Conservation (phyloP, 2,329 filamentous ascomycete species). For the Nigrospora sphaerica region DNA sequence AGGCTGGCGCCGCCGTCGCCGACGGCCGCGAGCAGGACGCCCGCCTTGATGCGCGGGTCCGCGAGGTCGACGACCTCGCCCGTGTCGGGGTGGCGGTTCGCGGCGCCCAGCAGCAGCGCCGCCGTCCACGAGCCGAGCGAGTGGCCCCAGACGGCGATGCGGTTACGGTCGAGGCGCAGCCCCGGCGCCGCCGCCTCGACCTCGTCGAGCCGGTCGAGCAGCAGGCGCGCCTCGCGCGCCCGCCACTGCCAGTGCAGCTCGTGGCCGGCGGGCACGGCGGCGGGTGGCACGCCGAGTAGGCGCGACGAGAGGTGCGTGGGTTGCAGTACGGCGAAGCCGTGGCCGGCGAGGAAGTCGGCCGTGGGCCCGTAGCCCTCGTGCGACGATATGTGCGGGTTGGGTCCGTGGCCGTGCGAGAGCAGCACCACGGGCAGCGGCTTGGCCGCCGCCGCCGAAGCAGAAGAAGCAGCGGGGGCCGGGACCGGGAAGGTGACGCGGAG, state of each 20-base stretch:
- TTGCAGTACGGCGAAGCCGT: conserved; percentile 34
- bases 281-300: conserved; percentile 15
- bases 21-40: conserved; percentile 24
- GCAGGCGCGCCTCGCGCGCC: conserved; percentile 25
- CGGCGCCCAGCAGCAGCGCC: conserved; percentile 25
- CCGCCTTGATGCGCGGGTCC: conserved; percentile 29
- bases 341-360: conserved; percentile 31
- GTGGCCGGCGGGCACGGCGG: conserved; percentile 10
- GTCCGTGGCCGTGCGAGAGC: conserved; percentile 31
- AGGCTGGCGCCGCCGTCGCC: conserved; percentile 23
- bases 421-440: conserved; percentile 29
- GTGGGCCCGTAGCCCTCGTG: conserved; percentile 33
- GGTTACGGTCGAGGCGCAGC: conserved; percentile 24
- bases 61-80: conserved; percentile 6
- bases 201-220: conserved; percentile 28
- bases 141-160: conserved; percentile 30
- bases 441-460: not conserved
- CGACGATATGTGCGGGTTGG: conserved; percentile 29
- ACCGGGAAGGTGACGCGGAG: conserved; percentile 25
- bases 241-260: conserved; percentile 24
- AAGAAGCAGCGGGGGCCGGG: conserved; percentile 3
- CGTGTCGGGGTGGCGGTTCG: conserved; percentile 23
- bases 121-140: conserved; percentile 28
- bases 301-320: conserved; percentile 32
- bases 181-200: conserved; percentile 25